phyloP scores from a whole-genome alignment of 805 yeast genomes.

The Candida sonorensis region DNA sequence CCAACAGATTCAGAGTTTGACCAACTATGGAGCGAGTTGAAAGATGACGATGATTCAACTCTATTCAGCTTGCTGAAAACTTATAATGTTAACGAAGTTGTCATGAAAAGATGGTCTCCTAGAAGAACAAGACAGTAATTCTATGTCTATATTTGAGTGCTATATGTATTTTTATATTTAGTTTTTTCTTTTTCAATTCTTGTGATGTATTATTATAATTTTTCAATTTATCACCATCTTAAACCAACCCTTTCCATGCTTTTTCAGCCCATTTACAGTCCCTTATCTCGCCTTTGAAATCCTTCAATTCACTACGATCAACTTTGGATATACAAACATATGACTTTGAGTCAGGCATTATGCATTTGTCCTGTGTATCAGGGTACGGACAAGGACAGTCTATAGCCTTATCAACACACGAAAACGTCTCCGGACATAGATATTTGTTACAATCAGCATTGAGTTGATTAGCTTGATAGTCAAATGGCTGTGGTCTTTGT shows the following conservation, averaged over 20 bases:
- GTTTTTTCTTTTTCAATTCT: neutral
- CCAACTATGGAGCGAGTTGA: slow-evolving; percentile 7
- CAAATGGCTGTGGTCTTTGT: slow-evolving; percentile 27
- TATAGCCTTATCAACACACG: slow-evolving; percentile 60
- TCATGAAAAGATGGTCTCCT: slow-evolving; percentile 81
- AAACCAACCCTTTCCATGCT: slow-evolving; percentile 56
- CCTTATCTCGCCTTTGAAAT: slow-evolving; percentile 41
- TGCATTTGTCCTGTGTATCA: slow-evolving; percentile 74
- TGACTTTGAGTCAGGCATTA: slow-evolving; percentile 56
- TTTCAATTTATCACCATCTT: slow-evolving; percentile 5
- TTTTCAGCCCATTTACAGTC: slow-evolving; percentile 84
- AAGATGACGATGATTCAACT: slow-evolving; percentile 8
- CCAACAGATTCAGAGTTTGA: slow-evolving; percentile 34
- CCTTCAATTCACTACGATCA: slow-evolving; percentile 26
- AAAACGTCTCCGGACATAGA: slow-evolving; percentile 76
- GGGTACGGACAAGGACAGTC: slow-evolving; percentile 93
- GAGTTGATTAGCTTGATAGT: slow-evolving; percentile 33
- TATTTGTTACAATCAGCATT: slow-evolving; percentile 51
- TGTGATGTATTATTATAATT: neutral
- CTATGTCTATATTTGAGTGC: neutral
- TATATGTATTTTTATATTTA: too few species aligned
- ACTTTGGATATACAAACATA: slow-evolving; percentile 84
- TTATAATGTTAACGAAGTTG: slow-evolving; percentile 56
- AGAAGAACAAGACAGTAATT: slow-evolving; percentile 68
- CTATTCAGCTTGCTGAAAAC: slow-evolving; percentile 30